These are phyloP conservation scores for Prunus campanulata DNA, from an alignment of 306 rosid genomes.

Conservation along the genomic window DNA sequence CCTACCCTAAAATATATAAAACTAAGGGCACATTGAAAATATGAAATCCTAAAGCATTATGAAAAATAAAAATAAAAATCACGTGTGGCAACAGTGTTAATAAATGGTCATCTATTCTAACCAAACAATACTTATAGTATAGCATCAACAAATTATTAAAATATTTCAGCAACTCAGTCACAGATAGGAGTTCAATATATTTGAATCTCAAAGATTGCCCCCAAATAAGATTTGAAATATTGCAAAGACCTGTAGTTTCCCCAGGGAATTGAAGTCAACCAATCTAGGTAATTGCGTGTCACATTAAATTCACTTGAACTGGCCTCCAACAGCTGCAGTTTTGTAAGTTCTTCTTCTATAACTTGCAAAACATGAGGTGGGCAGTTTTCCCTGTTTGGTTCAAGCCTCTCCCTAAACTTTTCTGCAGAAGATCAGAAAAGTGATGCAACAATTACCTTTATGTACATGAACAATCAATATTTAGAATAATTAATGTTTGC, in stretches of 20 bases:
- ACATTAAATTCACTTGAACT: conserved; percentile 97
- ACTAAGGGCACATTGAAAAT: not conserved
- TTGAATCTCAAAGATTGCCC: not conserved
- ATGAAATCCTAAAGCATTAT: not conserved
- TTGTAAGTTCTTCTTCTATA: conserved; percentile 89
- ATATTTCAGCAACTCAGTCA: not conserved
- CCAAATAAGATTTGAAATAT: not conserved
- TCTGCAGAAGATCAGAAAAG: conserved; percentile 40
- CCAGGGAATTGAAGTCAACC: conserved; percentile 98
- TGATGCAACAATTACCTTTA: conserved; percentile 18
- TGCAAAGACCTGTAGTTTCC: conserved; percentile 79
- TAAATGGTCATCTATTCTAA: not conserved
- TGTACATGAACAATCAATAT: conserved; percentile 2
- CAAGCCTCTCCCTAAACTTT: conserved; percentile 89
- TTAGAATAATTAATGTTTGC: conserved; percentile 13
- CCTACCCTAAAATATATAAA: not conserved
- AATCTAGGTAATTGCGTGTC: conserved; percentile 92
- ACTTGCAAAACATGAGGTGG: conserved; percentile 91
- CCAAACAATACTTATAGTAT: not conserved
- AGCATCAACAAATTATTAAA: not conserved
- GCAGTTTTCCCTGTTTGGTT: conserved; percentile 79
- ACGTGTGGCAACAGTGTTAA: not conserved
- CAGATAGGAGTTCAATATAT: not conserved
- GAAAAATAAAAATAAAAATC: not conserved
- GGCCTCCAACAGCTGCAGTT: conserved; percentile 82